Percentiles rank a stretch among this genome's conserved stretches.
These are phyloP conservation scores for Agaricus bisporus DNA, from an alignment of 768 basidiomycete genomes.

Conservation along the genomic window DNA sequence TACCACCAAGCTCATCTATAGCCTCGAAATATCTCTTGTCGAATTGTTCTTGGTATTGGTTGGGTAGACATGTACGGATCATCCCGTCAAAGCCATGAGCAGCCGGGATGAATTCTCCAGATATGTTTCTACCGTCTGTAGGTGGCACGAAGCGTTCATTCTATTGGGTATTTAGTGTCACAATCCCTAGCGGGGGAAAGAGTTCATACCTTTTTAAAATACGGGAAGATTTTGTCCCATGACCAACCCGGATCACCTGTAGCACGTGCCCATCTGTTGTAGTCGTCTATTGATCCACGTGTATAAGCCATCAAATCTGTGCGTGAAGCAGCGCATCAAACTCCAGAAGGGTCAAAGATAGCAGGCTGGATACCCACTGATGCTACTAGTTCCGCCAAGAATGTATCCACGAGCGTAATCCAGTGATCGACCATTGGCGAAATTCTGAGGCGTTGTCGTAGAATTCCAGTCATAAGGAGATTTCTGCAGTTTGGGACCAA, in stretches of 20 bases:
- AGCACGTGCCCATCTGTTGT: conserved; percentile 17
- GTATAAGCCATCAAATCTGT: conserved; percentile 28
- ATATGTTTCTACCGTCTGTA: conserved; percentile 30
- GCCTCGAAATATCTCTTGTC: conserved; percentile 26
- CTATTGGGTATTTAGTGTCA: conserved; percentile 15
- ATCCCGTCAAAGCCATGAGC: conserved; percentile 30
- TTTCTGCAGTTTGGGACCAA: conserved; percentile 7
- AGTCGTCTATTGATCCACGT: conserved; percentile 26
- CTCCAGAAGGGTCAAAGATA: background rate
- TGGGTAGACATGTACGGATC: conserved; percentile 25
- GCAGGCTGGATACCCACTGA: conserved; percentile 3
- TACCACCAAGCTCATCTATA: conserved; percentile 19
- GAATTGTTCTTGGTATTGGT: conserved; percentile 19
- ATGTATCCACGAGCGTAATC: conserved; percentile 19
- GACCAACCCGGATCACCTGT: conserved; percentile 30
- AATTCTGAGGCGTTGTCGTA: conserved; percentile 20
- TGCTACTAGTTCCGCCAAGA: conserved; percentile 27
- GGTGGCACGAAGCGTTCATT: conserved; percentile 31
- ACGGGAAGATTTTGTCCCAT: conserved; percentile 24
- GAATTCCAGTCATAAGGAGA: conserved; percentile 25
- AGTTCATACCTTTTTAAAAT: conserved; percentile 21
- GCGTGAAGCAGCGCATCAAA: background rate
- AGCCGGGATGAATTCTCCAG: conserved; percentile 28
- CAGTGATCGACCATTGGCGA: conserved; percentile 16
- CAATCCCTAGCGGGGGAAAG: background rate